Evolutionary conservation across 805 yeast genomes (phyloP).

Genomic region (Candida peoriensis): DNA sequence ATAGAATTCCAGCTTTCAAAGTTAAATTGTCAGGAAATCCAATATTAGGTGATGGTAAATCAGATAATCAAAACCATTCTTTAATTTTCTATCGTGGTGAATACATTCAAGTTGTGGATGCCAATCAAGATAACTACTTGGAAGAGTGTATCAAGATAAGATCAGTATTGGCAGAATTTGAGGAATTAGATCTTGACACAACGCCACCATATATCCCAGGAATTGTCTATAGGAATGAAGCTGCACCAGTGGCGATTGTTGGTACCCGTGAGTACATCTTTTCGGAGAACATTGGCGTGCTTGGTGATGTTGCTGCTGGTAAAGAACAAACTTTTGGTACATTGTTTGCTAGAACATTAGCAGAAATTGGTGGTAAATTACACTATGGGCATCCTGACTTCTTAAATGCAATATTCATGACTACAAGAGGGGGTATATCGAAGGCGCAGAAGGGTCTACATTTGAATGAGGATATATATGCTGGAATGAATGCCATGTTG

Average conservation of each 20-base stretch:
- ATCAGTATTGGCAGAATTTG: conserved; percentile 85
- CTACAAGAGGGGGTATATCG: conserved; percentile 92
- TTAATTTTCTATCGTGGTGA: conserved; percentile 88
- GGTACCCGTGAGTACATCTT: conserved; percentile 96
- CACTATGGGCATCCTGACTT: conserved; percentile 98
- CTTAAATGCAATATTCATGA: conserved; percentile 84
- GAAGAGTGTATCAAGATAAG: conserved; percentile 93
- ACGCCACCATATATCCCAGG: conserved; percentile 61
- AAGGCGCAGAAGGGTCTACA: conserved; percentile 94
- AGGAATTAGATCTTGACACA: conserved; percentile 56
- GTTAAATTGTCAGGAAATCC: conserved; percentile 90
- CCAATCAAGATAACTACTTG: conserved; percentile 91
- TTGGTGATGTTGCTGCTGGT: conserved; percentile 96
- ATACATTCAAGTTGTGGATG: conserved; percentile 90
- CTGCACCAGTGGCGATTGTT: conserved; percentile 76
- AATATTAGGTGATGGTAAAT: conserved; percentile 92
- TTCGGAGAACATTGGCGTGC: conserved; percentile 85
- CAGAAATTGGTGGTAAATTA: conserved; percentile 90
- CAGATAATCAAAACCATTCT: conserved; percentile 91
- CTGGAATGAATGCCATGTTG: conserved; percentile 85
- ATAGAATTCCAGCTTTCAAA: conserved; percentile 56
- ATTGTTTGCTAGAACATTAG: conserved; percentile 85
- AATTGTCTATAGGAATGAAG: conserved; percentile 32
- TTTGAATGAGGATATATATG: conserved; percentile 91
- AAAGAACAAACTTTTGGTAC: conserved; percentile 98